Percentiles rank a stretch among this genome's conserved stretches.
Conservation (phyloP, 2,329 filamentous ascomycete species). For the Leptographium galeiforme region DNA sequence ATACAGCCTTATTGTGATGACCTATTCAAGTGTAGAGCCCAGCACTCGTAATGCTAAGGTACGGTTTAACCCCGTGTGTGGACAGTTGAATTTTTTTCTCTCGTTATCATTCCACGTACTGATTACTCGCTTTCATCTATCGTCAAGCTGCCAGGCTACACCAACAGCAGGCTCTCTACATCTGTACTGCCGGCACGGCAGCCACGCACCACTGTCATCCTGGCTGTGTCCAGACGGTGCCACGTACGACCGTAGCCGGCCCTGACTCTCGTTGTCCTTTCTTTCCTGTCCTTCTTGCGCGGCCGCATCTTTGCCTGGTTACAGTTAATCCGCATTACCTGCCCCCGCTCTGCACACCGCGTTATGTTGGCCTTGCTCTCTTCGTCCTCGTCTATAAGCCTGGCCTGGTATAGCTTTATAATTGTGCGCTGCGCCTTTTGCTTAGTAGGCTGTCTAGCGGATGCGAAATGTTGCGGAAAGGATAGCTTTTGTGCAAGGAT, state of each 20-base stretch:
- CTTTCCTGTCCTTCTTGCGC: background rate
- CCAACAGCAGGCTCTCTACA: background rate
- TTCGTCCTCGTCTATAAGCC: slow-evolving; percentile 3
- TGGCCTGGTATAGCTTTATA: background rate
- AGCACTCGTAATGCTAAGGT: no score
- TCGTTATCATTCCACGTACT: no score
- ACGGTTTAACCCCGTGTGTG: no score
- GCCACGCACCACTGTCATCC: background rate
- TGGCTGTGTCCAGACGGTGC: background rate
- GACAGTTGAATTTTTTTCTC: no score
- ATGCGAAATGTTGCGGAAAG: no score
- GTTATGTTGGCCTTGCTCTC: slow-evolving; percentile 5
- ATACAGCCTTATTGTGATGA: no score
- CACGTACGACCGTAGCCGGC: background rate
- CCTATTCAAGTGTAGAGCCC: no score
- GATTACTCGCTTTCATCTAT: no score
- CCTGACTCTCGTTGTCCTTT: background rate
- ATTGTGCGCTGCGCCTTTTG: slow-evolving; percentile 4
- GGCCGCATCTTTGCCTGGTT: background rate
- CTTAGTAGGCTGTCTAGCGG: no score
- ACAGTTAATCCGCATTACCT: slow-evolving; percentile 6
- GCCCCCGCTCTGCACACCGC: slow-evolving; percentile 5
- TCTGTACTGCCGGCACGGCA: background rate
- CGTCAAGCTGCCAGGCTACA: background rate
- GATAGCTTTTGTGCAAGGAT: no score